Evolutionary conservation across 2,329 filamentous ascomycete species (phyloP).

Genomic region (Phoma sp.): DNA sequence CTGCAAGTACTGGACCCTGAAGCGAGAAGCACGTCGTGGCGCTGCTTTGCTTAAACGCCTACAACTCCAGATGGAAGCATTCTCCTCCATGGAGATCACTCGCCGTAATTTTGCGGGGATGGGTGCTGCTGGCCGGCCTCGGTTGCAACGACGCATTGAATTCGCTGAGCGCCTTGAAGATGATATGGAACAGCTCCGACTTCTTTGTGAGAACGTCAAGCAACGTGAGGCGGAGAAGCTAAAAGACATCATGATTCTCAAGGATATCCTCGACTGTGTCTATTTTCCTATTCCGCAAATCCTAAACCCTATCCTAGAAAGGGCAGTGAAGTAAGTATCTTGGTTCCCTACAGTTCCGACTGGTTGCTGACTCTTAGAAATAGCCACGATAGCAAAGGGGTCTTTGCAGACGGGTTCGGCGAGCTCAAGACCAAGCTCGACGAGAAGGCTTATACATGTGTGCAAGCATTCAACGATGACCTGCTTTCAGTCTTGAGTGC

Average conservation of each 20-base stretch:
- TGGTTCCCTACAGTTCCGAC: slow-evolving; percentile 1
- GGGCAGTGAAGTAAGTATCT: slow-evolving; percentile 75
- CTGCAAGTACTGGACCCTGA: slow-evolving; percentile 97
- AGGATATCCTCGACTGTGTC: slow-evolving; percentile 80
- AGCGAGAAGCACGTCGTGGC: slow-evolving; percentile 88
- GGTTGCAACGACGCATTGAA: slow-evolving; percentile 81
- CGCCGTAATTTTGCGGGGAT: slow-evolving; percentile 94
- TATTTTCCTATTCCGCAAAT: slow-evolving; percentile 88
- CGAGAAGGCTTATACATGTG: slow-evolving; percentile 64
- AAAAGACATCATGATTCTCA: slow-evolving; percentile 75
- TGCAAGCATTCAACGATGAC: slow-evolving; percentile 65
- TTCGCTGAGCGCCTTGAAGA: slow-evolving; percentile 78
- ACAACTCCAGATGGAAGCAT: slow-evolving; percentile 93
- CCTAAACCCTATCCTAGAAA: slow-evolving; percentile 78
- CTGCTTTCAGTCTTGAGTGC: slow-evolving; percentile 62
- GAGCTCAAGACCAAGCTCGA: slow-evolving; percentile 60
- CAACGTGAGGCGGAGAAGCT: slow-evolving; percentile 79
- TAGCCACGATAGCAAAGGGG: slow-evolving; percentile 56
- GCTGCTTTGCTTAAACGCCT: slow-evolving; percentile 91
- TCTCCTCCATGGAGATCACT: slow-evolving; percentile 96
- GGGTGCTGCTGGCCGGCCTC: slow-evolving; percentile 80
- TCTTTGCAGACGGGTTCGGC: slow-evolving; percentile 62
- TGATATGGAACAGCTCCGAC: slow-evolving; percentile 78
- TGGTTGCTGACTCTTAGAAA: slow-evolving; percentile 2
- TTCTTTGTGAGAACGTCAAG: slow-evolving; percentile 73